Evolutionary conservation across 169 alveolate species (phyloP), one percentile per base, ranked within the genome.

Genomic region (Plasmodium chabaudi): DNA sequence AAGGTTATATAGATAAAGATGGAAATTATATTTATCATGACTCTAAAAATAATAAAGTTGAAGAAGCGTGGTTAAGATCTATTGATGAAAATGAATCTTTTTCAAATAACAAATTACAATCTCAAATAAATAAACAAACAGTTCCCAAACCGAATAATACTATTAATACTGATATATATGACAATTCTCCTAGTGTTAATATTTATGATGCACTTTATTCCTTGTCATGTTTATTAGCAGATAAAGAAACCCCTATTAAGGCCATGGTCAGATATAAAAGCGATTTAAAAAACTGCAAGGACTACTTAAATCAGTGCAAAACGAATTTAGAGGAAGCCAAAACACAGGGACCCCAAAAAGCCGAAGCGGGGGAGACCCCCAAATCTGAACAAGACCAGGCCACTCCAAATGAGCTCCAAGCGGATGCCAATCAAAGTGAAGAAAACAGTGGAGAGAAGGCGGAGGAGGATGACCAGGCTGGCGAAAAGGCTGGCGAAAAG

Each of bases 1-100:
- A 92, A 53, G 94, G 94, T 23, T 87, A 77, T 19, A 87, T 92
- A 23, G 94, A 92, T 51, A 74, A 69, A 61, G 68, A 64, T 56
- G 94, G 94, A 4, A 92, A 69, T 13, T 92, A 92, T 56, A 59
- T 92, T 42, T 90, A 87, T 46, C 53, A 64, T 42, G 82, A 87
- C 10, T 23, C 39, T 0, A 84, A 61, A 7, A 47, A 71, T 55
- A 84, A 82, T 53, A 84, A 82, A 39, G 27, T 61, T 5, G 90
- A 82, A 72, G 90, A 82, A 53, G 90, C 90, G 0, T 82, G 90
- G 90, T 21, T 82, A 68, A 82, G 67, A 60, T 67, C 90, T 39
- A 73, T 82, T 5, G 90, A 82, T 82, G 90, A 82, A 60, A 44
- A 82, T 55, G 90, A 82, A 17, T 84, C 90, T 15, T 57, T 82